These are phyloP conservation scores for Termitomyces sp. DNA, from an alignment of 768 basidiomycete genomes.

Conservation along the genomic window DNA sequence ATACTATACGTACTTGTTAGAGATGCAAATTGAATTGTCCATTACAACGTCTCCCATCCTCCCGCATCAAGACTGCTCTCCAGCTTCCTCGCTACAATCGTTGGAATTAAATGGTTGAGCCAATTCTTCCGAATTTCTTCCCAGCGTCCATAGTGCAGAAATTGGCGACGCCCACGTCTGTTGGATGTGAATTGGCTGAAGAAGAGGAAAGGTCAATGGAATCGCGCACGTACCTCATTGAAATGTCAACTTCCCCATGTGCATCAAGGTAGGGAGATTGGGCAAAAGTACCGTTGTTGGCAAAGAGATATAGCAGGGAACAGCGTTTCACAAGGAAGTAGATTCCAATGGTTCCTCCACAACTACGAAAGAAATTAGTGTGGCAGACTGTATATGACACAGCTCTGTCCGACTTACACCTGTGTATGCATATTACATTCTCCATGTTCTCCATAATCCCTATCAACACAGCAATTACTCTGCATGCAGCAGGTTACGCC, in stretches of 20 bases:
- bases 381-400: not conserved
- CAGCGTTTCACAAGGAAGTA: conserved; percentile 93
- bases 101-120: conserved; percentile 88
- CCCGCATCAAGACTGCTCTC: conserved; percentile 85
- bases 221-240: conserved; percentile 75
- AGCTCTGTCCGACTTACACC: conserved; percentile 57
- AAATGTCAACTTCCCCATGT: conserved; percentile 90
- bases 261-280: conserved; percentile 89
- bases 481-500: conserved; percentile 85
- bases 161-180: conserved; percentile 87
- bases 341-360: conserved; percentile 83
- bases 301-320: conserved; percentile 83
- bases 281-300: conserved; percentile 82
- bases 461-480: conserved; percentile 85
- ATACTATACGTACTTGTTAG: not conserved
- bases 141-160: conserved; percentile 77
- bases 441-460: conserved; percentile 59
- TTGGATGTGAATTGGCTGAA: not conserved
- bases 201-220: not conserved
- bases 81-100: conserved; percentile 80
- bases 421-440: conserved; percentile 96
- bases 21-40: not conserved
- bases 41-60: conserved; percentile 86
- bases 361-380: conserved; percentile 40
- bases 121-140: conserved; percentile 90